Conservation (phyloP, 2,329 filamentous ascomycete genomes). For the Paraphoma chrysanthemicola region DNA sequence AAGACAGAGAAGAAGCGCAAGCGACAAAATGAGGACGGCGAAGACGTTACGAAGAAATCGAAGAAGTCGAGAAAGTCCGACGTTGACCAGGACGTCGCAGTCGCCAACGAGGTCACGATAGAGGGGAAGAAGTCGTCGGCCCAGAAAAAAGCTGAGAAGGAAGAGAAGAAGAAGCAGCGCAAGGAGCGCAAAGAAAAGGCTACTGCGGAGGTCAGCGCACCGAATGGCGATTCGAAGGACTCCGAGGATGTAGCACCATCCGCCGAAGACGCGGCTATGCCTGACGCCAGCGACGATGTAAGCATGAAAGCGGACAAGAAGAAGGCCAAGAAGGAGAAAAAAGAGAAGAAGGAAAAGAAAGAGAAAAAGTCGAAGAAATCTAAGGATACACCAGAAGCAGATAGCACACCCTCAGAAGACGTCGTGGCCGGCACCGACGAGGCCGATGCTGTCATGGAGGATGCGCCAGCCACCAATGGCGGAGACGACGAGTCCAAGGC, state of each 20-base stretch:
- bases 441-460: conserved; percentile 12
- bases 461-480: not conserved
- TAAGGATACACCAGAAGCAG: conserved; percentile 16
- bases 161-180: conserved; percentile 13
- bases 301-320: conserved; percentile 18
- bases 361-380: conserved; percentile 30
- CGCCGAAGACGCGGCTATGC: conserved; percentile 3
- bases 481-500: conserved; percentile 22
- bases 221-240: not conserved
- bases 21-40: conserved; percentile 34
- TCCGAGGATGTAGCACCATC: conserved; percentile 4
- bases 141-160: conserved; percentile 13
- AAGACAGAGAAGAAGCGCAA: conserved; percentile 43
- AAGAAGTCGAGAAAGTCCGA: conserved; percentile 40
- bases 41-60: conserved; percentile 36
- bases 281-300: conserved; percentile 6
- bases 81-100: conserved; percentile 18
- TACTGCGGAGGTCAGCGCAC: conserved; percentile 2
- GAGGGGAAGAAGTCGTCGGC: conserved; percentile 11
- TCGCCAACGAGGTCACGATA: conserved; percentile 17
- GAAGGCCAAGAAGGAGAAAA: conserved; percentile 27
- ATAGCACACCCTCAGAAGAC: conserved; percentile 14
- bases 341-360: conserved; percentile 28
- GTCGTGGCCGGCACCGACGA: not conserved
- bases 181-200: conserved; percentile 7